A percentile compares a stretch with the other conserved stretches of the same genome.
Conservation (phyloP, 2,329 filamentous ascomycete species). For the Diplodia seriata region DNA sequence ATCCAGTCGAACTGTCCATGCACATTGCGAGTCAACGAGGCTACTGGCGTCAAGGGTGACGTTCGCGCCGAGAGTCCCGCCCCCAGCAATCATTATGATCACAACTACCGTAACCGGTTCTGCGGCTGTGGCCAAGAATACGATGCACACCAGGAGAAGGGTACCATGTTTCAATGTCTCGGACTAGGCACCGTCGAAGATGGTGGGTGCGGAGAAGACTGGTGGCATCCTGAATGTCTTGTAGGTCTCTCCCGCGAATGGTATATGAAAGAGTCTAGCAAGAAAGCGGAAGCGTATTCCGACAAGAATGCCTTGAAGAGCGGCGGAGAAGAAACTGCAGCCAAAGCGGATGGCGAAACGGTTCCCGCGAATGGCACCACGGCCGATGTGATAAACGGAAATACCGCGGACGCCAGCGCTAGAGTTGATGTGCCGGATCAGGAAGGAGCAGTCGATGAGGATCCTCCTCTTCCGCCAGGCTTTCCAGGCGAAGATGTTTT, state of each 20-base stretch:
- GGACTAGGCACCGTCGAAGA: conserved; percentile 80
- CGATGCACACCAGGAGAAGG: conserved; percentile 85
- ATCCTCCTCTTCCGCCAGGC: conserved; percentile 75
- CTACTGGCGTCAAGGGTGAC: conserved; percentile 76
- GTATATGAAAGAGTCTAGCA: conserved; percentile 59
- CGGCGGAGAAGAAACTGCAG: background rate
- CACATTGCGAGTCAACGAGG: conserved; percentile 72
- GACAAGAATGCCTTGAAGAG: conserved; percentile 33
- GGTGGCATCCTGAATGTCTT: conserved; percentile 95
- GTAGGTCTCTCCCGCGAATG: conserved; percentile 79
- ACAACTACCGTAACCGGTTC: conserved; percentile 93
- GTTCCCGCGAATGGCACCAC: background rate
- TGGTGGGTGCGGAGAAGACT: conserved; percentile 94
- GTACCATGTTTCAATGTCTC: conserved; percentile 97
- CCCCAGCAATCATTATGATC: conserved; percentile 84
- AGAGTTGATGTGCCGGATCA: conserved; percentile 61
- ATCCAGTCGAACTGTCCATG: conserved; percentile 75
- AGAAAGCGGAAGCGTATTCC: conserved; percentile 34
- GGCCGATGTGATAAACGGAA: conserved; percentile 36
- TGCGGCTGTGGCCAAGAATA: conserved; percentile 90
- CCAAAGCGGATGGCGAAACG: background rate
- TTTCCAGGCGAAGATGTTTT: conserved; percentile 92
- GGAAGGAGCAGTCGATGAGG: conserved; percentile 53
- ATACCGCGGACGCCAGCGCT: conserved; percentile 38
- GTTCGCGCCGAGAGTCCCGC: conserved; percentile 78